These are phyloP conservation scores for Podaxis rugospora DNA, from an alignment of 768 basidiomycete genomes.

Conservation along the genomic window DNA sequence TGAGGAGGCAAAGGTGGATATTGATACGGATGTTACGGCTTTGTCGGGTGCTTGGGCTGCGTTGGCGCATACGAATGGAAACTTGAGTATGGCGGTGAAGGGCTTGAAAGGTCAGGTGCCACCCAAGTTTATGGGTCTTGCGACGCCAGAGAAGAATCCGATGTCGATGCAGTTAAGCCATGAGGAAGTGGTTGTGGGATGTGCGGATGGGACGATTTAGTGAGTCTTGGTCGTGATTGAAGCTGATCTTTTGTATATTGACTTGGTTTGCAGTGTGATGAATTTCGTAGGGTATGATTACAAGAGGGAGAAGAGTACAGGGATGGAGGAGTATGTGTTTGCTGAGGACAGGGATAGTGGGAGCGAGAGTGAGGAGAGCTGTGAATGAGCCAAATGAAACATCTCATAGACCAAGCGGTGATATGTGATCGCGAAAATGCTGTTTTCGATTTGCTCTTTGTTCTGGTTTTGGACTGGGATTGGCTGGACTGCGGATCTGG, in stretches of 20 bases:
- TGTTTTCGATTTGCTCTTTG: background rate
- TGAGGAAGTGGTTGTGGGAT: constrained; percentile 88
- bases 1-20: constrained; percentile 43
- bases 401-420: background rate
- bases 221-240: constrained; percentile 33
- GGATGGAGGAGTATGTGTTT: constrained; percentile 8
- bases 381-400: background rate
- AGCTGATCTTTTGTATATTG: constrained; percentile 23
- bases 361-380: constrained; percentile 6
- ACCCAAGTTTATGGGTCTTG: constrained; percentile 68
- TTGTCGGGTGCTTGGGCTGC: constrained; percentile 75
- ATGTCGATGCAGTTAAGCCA: constrained; percentile 93
- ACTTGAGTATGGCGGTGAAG: constrained; percentile 35
- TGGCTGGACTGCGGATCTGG: background rate
- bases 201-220: constrained; percentile 91
- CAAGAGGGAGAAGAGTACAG: constrained; percentile 13
- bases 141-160: constrained; percentile 88
- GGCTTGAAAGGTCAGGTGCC: constrained; percentile 64
- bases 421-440: background rate
- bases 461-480: background rate
- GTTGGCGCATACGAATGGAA: constrained; percentile 36
- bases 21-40: constrained; percentile 61
- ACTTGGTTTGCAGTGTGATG: constrained; percentile 24
- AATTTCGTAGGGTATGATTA: constrained; percentile 35
- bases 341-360: background rate